A percentile compares a stretch with the other conserved stretches of the same genome.
Conservation (phyloP, 768 basidiomycete species). For the Russula earlei region DNA sequence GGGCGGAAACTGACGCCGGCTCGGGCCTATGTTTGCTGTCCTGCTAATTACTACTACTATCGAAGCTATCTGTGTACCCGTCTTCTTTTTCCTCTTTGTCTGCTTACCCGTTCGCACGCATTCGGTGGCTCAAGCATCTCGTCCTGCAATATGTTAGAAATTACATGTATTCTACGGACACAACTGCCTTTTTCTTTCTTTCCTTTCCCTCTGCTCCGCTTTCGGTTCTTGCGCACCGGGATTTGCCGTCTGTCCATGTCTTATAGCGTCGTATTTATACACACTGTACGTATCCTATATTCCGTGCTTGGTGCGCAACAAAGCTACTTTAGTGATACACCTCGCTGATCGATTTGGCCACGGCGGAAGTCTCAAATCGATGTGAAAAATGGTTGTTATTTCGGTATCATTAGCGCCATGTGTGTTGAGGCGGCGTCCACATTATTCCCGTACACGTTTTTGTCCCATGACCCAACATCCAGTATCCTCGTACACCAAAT, state of each 20-base stretch:
- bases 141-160: constrained; percentile 20
- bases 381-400: background rate
- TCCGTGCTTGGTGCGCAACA: constrained; percentile 18
- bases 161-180: constrained; percentile 20
- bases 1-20: constrained; percentile 32
- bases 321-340: constrained; percentile 19
- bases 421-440: background rate
- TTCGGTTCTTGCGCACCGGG: constrained; percentile 20
- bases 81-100: background rate
- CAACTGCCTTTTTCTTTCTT: constrained; percentile 16
- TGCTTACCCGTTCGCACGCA: constrained; percentile 3
- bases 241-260: constrained; percentile 25
- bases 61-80: background rate
- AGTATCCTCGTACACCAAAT: constrained; percentile 9
- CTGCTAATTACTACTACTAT: background rate
- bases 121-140: constrained; percentile 16
- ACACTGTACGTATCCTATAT: constrained; percentile 19
- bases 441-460: constrained; percentile 2
- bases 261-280: constrained; percentile 27
- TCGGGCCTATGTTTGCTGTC: background rate
- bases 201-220: constrained; percentile 11
- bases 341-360: constrained; percentile 1
- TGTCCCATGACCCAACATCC: constrained; percentile 6
- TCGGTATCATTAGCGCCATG: background rate
- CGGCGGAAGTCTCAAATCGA: constrained; percentile 7